Base-by-base conservation (phyloP, 1,284 basidiomycete species). In the Leccinum pseudoinsigne region DNA sequence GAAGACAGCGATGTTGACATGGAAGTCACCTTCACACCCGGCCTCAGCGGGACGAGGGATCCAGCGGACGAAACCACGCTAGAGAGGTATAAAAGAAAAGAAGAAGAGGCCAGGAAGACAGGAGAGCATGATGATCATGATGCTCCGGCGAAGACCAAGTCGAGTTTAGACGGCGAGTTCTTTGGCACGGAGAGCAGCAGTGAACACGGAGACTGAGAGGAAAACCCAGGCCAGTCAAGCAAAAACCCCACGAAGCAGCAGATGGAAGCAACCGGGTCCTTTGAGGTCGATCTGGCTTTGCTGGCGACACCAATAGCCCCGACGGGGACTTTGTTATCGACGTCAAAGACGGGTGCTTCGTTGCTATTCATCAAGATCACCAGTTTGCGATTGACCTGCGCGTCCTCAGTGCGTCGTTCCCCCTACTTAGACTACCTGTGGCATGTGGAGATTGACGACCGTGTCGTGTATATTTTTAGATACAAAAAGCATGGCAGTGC, bases 11-110 rank as follows among this genome's bases (percentile, higher is more conserved):
- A 88, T 67, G 80, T 88, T 10, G 93, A 94, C 64, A 92, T 98
- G 88, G 90, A 97, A 78, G 92, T 98, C 71, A 97, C 95, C 1
- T 98, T 98, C 76, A 89, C 86, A 21, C 93, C 95, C 1, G 95
- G 89, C 6, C 79, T 98, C 55, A 88, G 80, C 64, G 82, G 80
- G 58, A 73, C 71, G 21, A 84, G 83, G 67, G 81, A 78, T 16
- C 77, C 76, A n/a, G 82, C 84, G 62, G 86, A 93, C 26, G 87
- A 95, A 78, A 97, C 92, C 9, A 92, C 93, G 3, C 77, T 97
- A 40, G 93, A 91, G 67, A 86, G 78, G 72, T 97, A 98, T 77
- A 89, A 89, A 85, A 78, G 94, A 96, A 78, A 78, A n/a, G 81
- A 84, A 87, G 75, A 88, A 86, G 76, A 84, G 63, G 66, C 69